Base-by-base conservation (phyloP, 495 filamentous ascomycete species). In the Podospora pseudoanserina region DNA sequence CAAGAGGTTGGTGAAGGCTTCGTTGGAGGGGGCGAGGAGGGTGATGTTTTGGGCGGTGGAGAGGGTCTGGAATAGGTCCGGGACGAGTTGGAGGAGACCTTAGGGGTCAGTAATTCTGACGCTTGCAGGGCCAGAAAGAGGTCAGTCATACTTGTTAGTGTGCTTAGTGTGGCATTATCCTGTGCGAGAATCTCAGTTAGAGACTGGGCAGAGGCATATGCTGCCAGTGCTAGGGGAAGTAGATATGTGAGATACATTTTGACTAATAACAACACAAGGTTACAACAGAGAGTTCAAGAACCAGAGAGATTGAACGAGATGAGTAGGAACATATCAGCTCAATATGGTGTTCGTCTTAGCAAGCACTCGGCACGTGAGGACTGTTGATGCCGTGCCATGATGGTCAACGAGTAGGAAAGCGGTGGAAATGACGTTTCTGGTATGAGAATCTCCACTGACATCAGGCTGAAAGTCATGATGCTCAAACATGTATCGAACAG, bases 21-120 rank as follows among this genome's bases (percentile, higher is more conserved):
- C 73, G 70, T 91, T 86, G 71, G 76, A 83, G 0, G 89, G 89
- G 2, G 89, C 89, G 19, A 92, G 76, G 63, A 90, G 81, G 39
- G 89, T 91, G 76, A 91, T 79, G 71, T 89, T 71, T 60, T 68
- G 64, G 13, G 68, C 67, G 1, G 68, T 65, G 3, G 68, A 72
- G 3, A 74, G 65, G 6, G 65, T 55, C 20, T 67, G 68, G n/a
- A 70, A 65, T 18, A 71, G 28, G 32, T 72, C 71, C 16, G 73
- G 73, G 5, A 74, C 73, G 16, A 67, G 66, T 4, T 62, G 19
- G 2, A 74, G 65, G 18, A 72, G 67, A 34, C 23, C 71, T 73
- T 23, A 16, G 3, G n/a, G 13, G 63, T 65, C 28, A 65, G 56
- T 13, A 0, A 32, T 5, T 28, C 16, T n/a, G 20, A 13, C 1